Evolutionary conservation across 1,284 basidiomycete species (phyloP), one percentile per base, ranked within the genome.

Genomic region (Mycosarcoma maydis): DNA sequence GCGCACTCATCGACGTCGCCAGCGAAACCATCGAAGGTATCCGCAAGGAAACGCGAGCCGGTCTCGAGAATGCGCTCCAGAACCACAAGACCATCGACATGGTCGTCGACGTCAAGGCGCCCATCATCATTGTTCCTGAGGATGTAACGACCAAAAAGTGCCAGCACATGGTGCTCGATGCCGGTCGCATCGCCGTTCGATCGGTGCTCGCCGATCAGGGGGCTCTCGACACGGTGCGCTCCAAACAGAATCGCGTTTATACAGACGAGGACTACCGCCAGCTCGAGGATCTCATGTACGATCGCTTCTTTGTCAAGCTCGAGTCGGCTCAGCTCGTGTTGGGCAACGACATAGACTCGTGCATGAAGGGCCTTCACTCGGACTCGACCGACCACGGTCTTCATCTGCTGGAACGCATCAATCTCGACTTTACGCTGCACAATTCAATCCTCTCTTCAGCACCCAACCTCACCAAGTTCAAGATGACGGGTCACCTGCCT

Each of bases 61-160:
- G 96, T 6, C 85, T 99, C 42, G 96, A 98, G 83, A 92, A 90
- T 83, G 96, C 95, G 0, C 83, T 99, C 30, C 89, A 93, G 82
- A 89, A 88, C 16, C 94, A 96, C 85, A 95, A 95, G 85, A 99
- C 95, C 0, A 86, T 99, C 42, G 95, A 99, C 80, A 86, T 99
- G 27, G 91, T 92, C 72, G 88, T 99, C 83, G 95, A 98, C 78
- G 88, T 99, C 86, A 92, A 97, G 78, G 94, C 96, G 3, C 96
- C 96, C 4, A 90, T 99, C 79, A 97, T 99, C 81, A 93, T 99
- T 72, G 87, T 98, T 38, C 96, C 96, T 3, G 95, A 98, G 52
- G 83, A 84, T 75, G 87, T 98, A 53, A 90, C 89, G 4, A 87
- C 87, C 14, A 87, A 88, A 58, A 84, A 88, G 30, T 91, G 92